Evolutionary conservation across 768 basidiomycete genomes (phyloP), one percentile per base, ranked within the genome.

Genomic region (Ephemerocybe angulata): DNA sequence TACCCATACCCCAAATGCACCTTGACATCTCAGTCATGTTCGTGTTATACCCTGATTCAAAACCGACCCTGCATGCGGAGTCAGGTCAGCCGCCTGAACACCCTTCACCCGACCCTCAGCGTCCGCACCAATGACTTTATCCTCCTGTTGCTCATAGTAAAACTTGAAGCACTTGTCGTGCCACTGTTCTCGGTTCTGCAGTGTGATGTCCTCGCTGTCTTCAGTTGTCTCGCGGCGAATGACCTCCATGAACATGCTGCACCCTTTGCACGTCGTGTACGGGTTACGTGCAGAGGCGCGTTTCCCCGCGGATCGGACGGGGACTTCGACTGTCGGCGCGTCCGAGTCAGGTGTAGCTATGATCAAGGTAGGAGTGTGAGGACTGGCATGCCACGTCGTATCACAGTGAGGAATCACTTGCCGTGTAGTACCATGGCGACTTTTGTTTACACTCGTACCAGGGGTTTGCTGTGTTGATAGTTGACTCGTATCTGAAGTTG

Each of bases 201-300:
- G 35, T 15, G 24, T 13, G 22, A 40, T 13, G 13, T 25, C 33
- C 21, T 47, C 33, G 28, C 13, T 24, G 15, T 12, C 17, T 27
- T 2, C 27, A 17, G 40, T 46, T 46, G 7, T n/a, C 12, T n/a
- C 24, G 12, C 43, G 28, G 25, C n/a, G 29, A 22, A 44, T n/a
- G 17, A 31, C 47, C 35, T 57, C 44, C 37, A 60, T 50, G n/a
- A 56, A 43, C 25, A 46, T 30, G 50, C 56, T 53, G 48, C 58
- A 60, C 17, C 58, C 55, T 15, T 37, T 25, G 35, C 58, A 60
- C 1, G 42, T 40, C 17, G 46, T 31, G 51, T 54, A 60, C 2
- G 55, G 58, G 30, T 48, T 54, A 12, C 41, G 28, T 12, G 47
- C 51, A 15, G 28, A 24, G 13, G 55, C 30, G 22, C 55, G 58